phyloP scores from a whole-genome alignment of 805 yeast genomes.

The Zygotorulaspora danielsina region DNA sequence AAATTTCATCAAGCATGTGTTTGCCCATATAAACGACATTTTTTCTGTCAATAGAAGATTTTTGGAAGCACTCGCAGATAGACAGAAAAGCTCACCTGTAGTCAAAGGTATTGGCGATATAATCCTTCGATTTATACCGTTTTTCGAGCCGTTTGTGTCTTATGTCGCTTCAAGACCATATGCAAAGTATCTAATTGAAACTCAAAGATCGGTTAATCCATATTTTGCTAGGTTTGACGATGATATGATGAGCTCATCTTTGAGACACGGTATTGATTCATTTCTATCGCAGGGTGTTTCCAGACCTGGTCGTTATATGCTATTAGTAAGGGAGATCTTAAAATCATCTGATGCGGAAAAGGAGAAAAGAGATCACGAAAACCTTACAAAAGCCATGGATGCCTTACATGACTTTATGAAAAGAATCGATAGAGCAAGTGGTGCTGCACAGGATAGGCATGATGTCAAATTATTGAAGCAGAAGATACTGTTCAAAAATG shows the following conservation, averaged over 20 bases:
- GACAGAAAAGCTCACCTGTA: conserved; percentile 82
- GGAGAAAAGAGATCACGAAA: conserved; percentile 42
- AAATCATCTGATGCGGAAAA: conserved; percentile 83
- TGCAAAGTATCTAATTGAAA: conserved; percentile 91
- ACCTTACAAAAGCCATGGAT: conserved; percentile 67
- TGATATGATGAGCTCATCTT: conserved; percentile 67
- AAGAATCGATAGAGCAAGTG: conserved; percentile 75
- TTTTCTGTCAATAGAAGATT: conserved; percentile 76
- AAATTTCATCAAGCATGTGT: conserved; percentile 85
- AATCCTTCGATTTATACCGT: conserved; percentile 74
- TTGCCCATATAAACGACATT: conserved; percentile 83
- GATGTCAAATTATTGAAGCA: conserved; percentile 83
- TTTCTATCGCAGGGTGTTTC: conserved; percentile 94
- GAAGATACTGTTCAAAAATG: conserved; percentile 76
- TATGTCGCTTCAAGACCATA: conserved; percentile 94
- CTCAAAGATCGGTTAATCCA: conserved; percentile 86
- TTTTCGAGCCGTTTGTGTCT: conserved; percentile 85
- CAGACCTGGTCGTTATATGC: conserved; percentile 90
- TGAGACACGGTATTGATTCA: conserved; percentile 70
- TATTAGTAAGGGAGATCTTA: conserved; percentile 73
- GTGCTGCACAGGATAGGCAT: conserved; percentile 90
- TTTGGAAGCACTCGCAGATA: conserved; percentile 81
- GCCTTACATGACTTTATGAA: conserved; percentile 70
- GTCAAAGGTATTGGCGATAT: conserved; percentile 85
- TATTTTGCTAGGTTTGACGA: conserved; percentile 91